Conservation (phyloP, 768 basidiomycete genomes). For the Mycena galopus region DNA sequence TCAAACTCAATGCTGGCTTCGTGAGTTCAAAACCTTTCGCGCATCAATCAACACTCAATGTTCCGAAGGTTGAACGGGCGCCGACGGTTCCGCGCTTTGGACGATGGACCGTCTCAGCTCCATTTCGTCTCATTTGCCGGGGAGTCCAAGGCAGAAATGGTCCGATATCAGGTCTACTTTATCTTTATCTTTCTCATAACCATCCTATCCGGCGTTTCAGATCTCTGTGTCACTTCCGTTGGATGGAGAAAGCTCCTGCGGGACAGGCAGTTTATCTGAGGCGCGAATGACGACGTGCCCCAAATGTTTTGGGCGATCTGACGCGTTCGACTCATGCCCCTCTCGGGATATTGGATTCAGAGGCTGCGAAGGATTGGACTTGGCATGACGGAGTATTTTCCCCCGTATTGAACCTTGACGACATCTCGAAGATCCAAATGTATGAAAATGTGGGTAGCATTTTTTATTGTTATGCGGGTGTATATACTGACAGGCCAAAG, state of each 20-base stretch:
- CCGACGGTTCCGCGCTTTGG: neutral
- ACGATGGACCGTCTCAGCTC: neutral
- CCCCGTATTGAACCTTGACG: no score
- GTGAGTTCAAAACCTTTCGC: neutral
- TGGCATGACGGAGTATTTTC: no score
- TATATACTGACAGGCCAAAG: no score
- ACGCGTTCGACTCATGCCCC: no score
- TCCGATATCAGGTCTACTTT: neutral
- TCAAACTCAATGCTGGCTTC: constrained; percentile 25
- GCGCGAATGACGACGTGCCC: neutral
- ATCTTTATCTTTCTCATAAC: neutral
- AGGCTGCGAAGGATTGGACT: no score
- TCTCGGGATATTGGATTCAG: no score
- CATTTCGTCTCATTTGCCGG: neutral
- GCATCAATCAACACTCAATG: neutral
- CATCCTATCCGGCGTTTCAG: neutral
- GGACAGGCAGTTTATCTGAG: neutral
- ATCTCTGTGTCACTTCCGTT: neutral
- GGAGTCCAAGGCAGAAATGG: neutral
- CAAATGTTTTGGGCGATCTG: neutral
- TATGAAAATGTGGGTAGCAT: no score
- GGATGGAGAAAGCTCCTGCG: neutral
- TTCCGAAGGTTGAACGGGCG: constrained; percentile 1
- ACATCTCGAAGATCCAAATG: no score
- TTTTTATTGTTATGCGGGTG: no score